Base-by-base conservation (phyloP, 257 asterid genomes). In the Mentha longifolia region DNA sequence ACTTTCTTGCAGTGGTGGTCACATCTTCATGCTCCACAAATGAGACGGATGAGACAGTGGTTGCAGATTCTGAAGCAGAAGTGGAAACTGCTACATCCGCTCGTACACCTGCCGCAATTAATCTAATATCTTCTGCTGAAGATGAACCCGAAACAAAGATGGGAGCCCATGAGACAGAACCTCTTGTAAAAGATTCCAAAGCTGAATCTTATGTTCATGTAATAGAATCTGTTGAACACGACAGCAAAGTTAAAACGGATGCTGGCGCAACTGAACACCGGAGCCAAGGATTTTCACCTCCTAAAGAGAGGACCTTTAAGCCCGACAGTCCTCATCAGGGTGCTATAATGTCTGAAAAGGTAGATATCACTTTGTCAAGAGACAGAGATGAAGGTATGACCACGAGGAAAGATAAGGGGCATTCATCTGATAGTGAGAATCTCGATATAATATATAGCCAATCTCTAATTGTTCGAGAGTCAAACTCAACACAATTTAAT, bases 21-120 rank as follows among this genome's bases (percentile, higher is more conserved):
- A 74, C 96, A 5, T 95, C 99, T 58, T 95, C 99, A 58, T 92
- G 98, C 84, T 92, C 99, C 75, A 89, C 99, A 15, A 97, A 89
- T 31, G 99, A 87, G 81, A 95, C 98, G 0, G 98, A 89, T 37
- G 99, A 87, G 82, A 95, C 98, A 0, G 96, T 95, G 63, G 99
- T 95, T 58, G 95, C 98, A 55, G 99, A 92, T 73, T 95, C 99
- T 62, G 98, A 95, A 67, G 79, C 72, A 62, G 99, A 95, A 79
- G 22, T 82, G 83, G 99, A 89, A 87, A 85, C 86, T 68, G 88
- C 88, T 66, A 82, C 88, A 19, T 92, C 99, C 6, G 59, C 54
- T 58, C 85, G 43, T 10, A 49, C 72, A 28, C 65, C 88, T 73
- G 70, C 65, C 16, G 81, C 76, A 61, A 75, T 78, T 73, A 49